These are phyloP conservation scores for Apodospora peruviana DNA, from an alignment of 495 filamentous ascomycete species.

Conservation along the genomic window DNA sequence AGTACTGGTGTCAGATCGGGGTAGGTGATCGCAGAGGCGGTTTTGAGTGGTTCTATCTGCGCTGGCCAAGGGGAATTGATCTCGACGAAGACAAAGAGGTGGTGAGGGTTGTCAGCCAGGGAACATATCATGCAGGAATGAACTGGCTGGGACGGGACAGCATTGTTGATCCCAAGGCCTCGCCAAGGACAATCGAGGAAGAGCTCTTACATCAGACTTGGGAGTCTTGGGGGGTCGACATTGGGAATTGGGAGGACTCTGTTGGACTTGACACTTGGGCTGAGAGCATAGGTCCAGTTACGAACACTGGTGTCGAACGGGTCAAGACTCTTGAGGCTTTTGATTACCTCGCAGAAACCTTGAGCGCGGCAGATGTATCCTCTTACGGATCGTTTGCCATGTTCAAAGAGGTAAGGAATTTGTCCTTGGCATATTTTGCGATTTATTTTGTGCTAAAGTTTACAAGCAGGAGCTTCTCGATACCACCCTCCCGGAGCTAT, in stretches of 20 bases:
- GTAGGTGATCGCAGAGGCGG: conserved; percentile 86
- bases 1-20: conserved; percentile 95
- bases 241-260: conserved; percentile 36
- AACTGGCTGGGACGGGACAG: conserved; percentile 64
- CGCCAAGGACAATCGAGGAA: conserved; percentile 33
- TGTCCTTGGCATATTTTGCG: neutral
- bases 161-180: conserved; percentile 11
- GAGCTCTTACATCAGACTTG: conserved; percentile 50
- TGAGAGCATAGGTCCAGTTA: conserved; percentile 16
- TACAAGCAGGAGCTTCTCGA: conserved; percentile 49
- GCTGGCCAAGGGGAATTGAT: conserved; percentile 66
- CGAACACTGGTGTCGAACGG: conserved; percentile 8
- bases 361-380: conserved; percentile 50
- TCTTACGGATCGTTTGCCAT: conserved; percentile 33
- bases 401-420: conserved; percentile 30
- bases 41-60: conserved; percentile 80
- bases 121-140: conserved; percentile 73
- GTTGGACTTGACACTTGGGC: conserved; percentile 27
- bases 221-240: conserved; percentile 53
- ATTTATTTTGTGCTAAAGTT: conserved; percentile 1
- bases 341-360: conserved; percentile 26
- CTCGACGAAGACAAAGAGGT: conserved; percentile 57
- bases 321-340: conserved; percentile 26
- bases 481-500: conserved; percentile 51
- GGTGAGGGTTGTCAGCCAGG: conserved; percentile 76